phyloP scores from a whole-genome alignment of 352 stramenopile genomes.

The Elongisporangium prolatum region DNA sequence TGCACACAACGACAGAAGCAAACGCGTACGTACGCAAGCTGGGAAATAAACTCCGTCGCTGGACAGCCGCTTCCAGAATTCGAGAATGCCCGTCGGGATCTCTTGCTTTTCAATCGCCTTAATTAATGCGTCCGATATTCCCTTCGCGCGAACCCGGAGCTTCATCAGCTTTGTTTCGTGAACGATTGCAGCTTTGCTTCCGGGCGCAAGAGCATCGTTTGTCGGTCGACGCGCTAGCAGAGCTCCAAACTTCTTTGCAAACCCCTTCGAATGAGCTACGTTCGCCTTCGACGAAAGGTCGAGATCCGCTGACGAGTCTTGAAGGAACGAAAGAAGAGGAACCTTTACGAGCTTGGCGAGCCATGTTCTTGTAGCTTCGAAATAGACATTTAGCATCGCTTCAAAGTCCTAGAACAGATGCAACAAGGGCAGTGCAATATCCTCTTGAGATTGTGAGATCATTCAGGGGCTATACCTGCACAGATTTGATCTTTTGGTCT shows the following conservation, averaged over 20 bases:
- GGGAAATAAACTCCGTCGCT: conserved; percentile 66
- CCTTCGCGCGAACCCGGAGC: conserved; percentile 57
- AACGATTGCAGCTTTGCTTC: neutral
- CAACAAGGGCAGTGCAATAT: conserved; percentile 5
- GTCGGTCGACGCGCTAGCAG: conserved; percentile 24
- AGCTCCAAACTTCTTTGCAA: conserved; percentile 42
- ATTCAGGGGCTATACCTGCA: conserved; percentile 11
- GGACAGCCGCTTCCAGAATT: conserved; percentile 52
- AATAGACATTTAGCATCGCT: conserved; percentile 58
- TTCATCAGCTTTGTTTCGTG: conserved; percentile 31
- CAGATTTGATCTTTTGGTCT: conserved; percentile 27
- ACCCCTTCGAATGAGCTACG: conserved; percentile 26
- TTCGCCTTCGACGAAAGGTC: conserved; percentile 28
- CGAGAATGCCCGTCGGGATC: conserved; percentile 45
- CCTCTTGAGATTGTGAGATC: neutral
- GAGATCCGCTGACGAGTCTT: conserved; percentile 45
- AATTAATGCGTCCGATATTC: conserved; percentile 38
- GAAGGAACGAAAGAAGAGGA: conserved; percentile 42
- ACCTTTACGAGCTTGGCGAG: conserved; percentile 41
- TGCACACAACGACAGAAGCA: no score
- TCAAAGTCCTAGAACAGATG: conserved; percentile 38
- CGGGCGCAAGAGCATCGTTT: neutral
- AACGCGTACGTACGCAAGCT: conserved; percentile 38
- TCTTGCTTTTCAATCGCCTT: conserved; percentile 47
- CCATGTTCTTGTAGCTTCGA: conserved; percentile 61